Evolutionary conservation across 345 rosid genomes (phyloP), one percentile per base, ranked within the genome.

Genomic region (Combretum micranthum): DNA sequence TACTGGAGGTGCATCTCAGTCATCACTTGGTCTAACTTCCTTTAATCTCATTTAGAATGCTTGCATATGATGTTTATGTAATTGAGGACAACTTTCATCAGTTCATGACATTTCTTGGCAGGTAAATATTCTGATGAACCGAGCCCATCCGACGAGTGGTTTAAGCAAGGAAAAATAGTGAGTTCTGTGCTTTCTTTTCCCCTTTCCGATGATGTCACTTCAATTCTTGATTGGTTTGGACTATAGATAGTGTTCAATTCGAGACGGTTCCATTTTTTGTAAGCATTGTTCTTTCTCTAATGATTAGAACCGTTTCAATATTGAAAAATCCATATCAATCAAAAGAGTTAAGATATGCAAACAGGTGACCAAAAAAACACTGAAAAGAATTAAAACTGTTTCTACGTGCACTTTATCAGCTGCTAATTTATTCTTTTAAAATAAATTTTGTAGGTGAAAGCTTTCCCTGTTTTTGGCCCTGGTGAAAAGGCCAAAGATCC

Each of bases 81-180:
- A 19, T 6, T 50, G 53, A 18, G 17, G 23, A 23, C 8, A 4
- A 6, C 13, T 57, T 46, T 46, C 48, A 39, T 17, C 54, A 26
- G 12, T 16, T 32, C 44, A 57, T 32, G 39, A 32, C 39, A 32
- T 32, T 32, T 32, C 4, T 69, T 26, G 21, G 13, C 72, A 87
- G 94, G 98, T 39, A 91, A 91, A 71, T 91, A 91, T 64, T 81
- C 96, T 2, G 93, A 86, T 75, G 88, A 74, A 54, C 84, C 88
- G 4, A 81, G 71, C 55, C 86, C 84, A 3, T 77, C 98, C 22
- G 95, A 88, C 69, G 87, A 82, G 64, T 91, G 96, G 96, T 74
- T 86, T 49, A 75, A 88, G 80, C 84, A 79, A 77, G 98, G 98
- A 42, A 91, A 81, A 78, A 77, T 82, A 19, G 87, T 81, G 47